Conservation (phyloP, 2,329 filamentous ascomycete genomes). For the Diaporthe destruens region DNA sequence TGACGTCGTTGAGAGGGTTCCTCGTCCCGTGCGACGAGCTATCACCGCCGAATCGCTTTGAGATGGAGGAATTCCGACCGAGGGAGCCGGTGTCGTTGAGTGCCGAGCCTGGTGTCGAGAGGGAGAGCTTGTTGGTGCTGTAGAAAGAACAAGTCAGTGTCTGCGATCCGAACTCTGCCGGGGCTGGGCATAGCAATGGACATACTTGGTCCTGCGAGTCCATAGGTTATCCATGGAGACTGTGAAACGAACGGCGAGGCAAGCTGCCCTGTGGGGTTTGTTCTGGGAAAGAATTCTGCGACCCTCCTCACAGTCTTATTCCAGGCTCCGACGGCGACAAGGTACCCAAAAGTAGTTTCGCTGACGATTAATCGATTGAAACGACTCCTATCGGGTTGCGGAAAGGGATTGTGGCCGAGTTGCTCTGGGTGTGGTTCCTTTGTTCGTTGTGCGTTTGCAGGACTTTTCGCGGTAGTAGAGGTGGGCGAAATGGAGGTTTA, state of each 20-base stretch:
- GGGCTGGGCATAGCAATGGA: constrained; percentile 41
- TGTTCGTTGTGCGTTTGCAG: constrained; percentile 18
- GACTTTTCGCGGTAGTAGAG: not conserved
- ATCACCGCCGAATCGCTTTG: constrained; percentile 82
- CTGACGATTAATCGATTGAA: constrained; percentile 16
- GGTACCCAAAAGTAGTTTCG: constrained; percentile 28
- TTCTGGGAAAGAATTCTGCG: constrained; percentile 9
- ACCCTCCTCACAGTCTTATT: constrained; percentile 35
- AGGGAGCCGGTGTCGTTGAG: constrained; percentile 60
- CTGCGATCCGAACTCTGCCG: not conserved
- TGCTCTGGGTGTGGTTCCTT: not conserved
- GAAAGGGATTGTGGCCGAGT: not conserved
- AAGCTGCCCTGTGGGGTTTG: constrained; percentile 35
- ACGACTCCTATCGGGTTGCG: constrained; percentile 16
- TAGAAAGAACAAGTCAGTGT: constrained; percentile 43
- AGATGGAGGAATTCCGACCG: constrained; percentile 71
- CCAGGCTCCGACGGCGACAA: constrained; percentile 36
- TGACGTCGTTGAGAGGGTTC: constrained; percentile 83
- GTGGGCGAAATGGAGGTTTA: not conserved
- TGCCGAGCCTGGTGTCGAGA: constrained; percentile 77
- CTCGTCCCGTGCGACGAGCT: constrained; percentile 79
- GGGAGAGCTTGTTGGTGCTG: constrained; percentile 90
- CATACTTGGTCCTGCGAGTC: constrained; percentile 87
- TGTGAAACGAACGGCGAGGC: constrained; percentile 41
- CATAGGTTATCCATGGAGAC: constrained; percentile 75